phyloP scores from a whole-genome alignment of 208 protist species.

The Leishmania lainsoni region DNA sequence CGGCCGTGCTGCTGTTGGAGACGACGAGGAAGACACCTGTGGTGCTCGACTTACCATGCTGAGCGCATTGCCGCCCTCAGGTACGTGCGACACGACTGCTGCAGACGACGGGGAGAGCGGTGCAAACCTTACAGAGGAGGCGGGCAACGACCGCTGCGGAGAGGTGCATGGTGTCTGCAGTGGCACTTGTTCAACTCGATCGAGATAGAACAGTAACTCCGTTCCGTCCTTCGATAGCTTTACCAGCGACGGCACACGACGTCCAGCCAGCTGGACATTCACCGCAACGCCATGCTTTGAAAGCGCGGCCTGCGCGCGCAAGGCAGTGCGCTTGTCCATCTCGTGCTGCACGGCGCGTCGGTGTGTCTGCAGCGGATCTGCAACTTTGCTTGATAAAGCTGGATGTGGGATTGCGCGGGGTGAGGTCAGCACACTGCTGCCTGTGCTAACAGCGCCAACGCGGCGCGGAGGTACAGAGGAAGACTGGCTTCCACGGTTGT shows the following conservation, averaged over 20 bases:
- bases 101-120: neutral
- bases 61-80: neutral
- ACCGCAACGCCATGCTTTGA: slow-evolving; percentile 31
- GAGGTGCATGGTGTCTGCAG: slow-evolving; percentile 4
- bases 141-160: neutral
- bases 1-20: neutral
- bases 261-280: slow-evolving; percentile 29
- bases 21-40: neutral
- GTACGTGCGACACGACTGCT: neutral
- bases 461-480: neutral
- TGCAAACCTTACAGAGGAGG: neutral
- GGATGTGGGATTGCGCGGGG: neutral
- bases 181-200: slow-evolving; percentile 21
- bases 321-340: slow-evolving; percentile 3
- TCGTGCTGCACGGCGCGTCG: slow-evolving; percentile 8
- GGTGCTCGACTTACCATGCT: neutral
- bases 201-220: slow-evolving; percentile 53
- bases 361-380: neutral
- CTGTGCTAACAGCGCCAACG: neutral
- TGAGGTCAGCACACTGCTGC: neutral
- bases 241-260: slow-evolving; percentile 31
- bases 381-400: too few species aligned
- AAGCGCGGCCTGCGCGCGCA: slow-evolving; percentile 28
- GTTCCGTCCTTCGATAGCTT: slow-evolving; percentile 40
- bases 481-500: neutral